phyloP scores from a whole-genome alignment of 2,329 filamentous ascomycete genomes.

The Penicillium griseofulvum region DNA sequence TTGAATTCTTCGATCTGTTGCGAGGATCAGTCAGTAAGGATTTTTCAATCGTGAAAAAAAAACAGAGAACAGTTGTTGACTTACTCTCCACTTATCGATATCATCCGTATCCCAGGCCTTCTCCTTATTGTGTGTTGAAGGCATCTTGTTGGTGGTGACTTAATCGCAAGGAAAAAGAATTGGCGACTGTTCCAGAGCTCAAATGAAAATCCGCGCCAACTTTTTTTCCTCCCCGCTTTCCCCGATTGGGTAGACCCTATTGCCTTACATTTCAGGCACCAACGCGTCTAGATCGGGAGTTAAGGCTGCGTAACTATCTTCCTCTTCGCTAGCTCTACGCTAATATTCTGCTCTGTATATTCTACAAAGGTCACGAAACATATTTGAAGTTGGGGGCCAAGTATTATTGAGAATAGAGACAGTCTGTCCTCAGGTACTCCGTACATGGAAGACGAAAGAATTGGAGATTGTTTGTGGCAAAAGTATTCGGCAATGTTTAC shows the following conservation, averaged over 20 bases:
- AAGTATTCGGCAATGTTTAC: not conserved
- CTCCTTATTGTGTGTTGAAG: conserved; percentile 82
- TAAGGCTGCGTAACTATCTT: not conserved
- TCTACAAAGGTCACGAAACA: not conserved
- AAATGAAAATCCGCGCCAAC: conserved; percentile 26
- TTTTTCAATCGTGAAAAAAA: not conserved
- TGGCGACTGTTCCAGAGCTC: conserved; percentile 17
- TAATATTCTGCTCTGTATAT: not conserved
- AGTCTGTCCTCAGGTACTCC: not conserved
- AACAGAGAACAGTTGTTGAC: not conserved
- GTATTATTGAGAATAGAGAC: not conserved
- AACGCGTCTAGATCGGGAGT: not conserved
- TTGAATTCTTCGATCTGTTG: conserved; percentile 76
- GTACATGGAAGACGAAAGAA: not conserved
- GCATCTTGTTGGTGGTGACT: conserved; percentile 56
- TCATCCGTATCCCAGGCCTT: conserved; percentile 97
- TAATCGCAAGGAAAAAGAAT: conserved; percentile 7
- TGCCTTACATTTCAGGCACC: conserved; percentile 4
- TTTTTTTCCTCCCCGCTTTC: conserved; percentile 29
- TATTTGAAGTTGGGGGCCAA: not conserved
- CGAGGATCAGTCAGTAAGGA: not conserved
- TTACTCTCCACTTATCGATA: conserved; percentile 91
- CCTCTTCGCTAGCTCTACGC: not conserved
- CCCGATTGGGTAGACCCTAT: conserved; percentile 14
- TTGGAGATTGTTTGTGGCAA: not conserved